Evolutionary conservation across 2,329 filamentous ascomycete species (phyloP), one percentile per base, ranked within the genome.

Genomic region (Fusarium gaditjirri): DNA sequence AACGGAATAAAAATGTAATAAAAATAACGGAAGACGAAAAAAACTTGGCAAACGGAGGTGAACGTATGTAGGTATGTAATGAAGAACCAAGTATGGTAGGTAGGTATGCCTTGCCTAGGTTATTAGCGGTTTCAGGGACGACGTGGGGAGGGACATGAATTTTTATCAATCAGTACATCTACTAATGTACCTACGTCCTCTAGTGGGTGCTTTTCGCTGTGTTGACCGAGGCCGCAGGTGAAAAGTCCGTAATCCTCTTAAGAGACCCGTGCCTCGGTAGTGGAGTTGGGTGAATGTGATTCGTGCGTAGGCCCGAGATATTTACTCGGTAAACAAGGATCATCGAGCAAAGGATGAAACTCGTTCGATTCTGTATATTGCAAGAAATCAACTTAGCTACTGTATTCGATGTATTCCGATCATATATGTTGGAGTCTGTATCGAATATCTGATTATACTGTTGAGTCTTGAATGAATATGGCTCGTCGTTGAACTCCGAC

Each of bases 151-250:
- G 54, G 50, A 60, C 39, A 56, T 47, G 29, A 29, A 25, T 36
- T 52, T 68, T 55, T 69, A 67, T 68, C 65, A 59, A 69, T 69
- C 61, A 58, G 56, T 39, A 39, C 44, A 52, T 52, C 33, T 27
- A 4, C 13, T 33, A 27, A 27, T 52, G 49, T 52, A 52, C 19
- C 49, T 38, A 13, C 16, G 14, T 33, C 25, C 44, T 47, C 21
- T 29, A 29, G 23, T 43, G 41, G n/a, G 27, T n/a, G 21, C 36
- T 35, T 41, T 73, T 77, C 75, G 75, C 75, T 72, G 73, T 66
- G 55, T 47, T 77, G 75, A 63, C 75, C 75, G 75, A 76, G 73
- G 63, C 71, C 63, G 60, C 63, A 68, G 49, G 56, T 65, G 66
- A 65, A 72, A 61, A 73, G 41, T 49, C 61, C 65, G 65, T 54